phyloP scores from a whole-genome alignment of 2,329 filamentous ascomycete genomes.

The Domatiomyces globalis region DNA sequence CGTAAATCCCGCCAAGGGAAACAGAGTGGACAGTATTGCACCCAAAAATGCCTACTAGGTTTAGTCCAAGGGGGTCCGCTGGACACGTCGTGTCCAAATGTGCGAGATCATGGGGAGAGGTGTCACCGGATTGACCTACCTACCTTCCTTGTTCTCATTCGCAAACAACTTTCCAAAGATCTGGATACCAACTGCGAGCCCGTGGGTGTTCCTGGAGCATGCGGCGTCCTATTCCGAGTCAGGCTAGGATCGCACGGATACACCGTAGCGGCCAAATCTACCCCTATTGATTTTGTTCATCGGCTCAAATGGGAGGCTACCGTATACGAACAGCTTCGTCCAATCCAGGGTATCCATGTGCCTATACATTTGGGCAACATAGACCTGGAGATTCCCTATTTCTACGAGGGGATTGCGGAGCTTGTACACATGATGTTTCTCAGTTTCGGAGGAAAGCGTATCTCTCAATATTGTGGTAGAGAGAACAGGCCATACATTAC shows the following conservation, averaged over 20 bases:
- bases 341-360: constrained; percentile 18
- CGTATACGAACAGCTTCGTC: constrained; percentile 17
- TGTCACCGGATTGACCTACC: constrained; percentile 12
- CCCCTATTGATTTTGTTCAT: constrained; percentile 10
- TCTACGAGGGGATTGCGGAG: background rate
- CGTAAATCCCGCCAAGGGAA: constrained; percentile 5
- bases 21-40: constrained; percentile 24
- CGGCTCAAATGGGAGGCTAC: constrained; percentile 15
- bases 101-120: constrained; percentile 21
- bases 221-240: constrained; percentile 20
- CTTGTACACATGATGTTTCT: constrained; percentile 4
- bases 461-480: too few species aligned
- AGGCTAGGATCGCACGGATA: constrained; percentile 20
- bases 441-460: background rate
- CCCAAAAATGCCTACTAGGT: constrained; percentile 28
- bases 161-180: constrained; percentile 1
- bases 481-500: too few species aligned
- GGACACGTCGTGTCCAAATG: constrained; percentile 28
- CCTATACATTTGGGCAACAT: constrained; percentile 20
- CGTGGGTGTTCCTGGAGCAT: constrained; percentile 18
- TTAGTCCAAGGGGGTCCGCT: constrained; percentile 21
- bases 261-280: constrained; percentile 21
- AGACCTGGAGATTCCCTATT: constrained; percentile 4
- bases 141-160: constrained; percentile 13
- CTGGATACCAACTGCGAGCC: constrained; percentile 14